phyloP scores from a whole-genome alignment of 176 grass and related monocot species.

The Zoysia japonica region DNA sequence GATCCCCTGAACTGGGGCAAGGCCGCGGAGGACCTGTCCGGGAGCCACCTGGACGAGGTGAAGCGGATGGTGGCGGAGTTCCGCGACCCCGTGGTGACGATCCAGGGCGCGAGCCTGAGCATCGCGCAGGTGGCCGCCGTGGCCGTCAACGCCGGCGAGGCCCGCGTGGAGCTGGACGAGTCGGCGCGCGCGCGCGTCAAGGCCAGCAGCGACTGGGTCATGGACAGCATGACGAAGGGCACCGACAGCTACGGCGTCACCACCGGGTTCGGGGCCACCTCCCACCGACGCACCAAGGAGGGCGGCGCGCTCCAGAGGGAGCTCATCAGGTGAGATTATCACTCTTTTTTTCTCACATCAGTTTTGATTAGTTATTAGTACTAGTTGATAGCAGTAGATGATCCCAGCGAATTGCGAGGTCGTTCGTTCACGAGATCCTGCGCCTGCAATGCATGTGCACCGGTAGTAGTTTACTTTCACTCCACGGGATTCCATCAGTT shows the following conservation, averaged over 20 bases:
- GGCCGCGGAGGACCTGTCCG: slow-evolving; percentile 56
- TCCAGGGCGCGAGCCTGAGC: slow-evolving; percentile 73
- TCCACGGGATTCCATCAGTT: slow-evolving; percentile 21
- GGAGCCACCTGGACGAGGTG: slow-evolving; percentile 84
- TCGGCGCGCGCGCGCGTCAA: slow-evolving; percentile 64
- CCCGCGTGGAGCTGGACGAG: slow-evolving; percentile 76
- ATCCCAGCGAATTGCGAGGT: not conserved
- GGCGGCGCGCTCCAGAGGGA: slow-evolving; percentile 78
- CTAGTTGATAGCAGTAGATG: not conserved
- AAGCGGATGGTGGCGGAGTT: slow-evolving; percentile 82
- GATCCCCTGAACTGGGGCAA: slow-evolving; percentile 79
- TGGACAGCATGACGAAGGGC: slow-evolving; percentile 80
- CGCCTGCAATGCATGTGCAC: slow-evolving; percentile 20
- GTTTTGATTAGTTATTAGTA: no score
- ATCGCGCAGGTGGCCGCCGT: slow-evolving; percentile 90
- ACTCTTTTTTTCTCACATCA: no score
- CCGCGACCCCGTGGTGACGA: slow-evolving; percentile 52
- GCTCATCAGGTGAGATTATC: slow-evolving; percentile 70
- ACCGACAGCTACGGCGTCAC: slow-evolving; percentile 98
- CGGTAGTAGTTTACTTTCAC: not conserved
- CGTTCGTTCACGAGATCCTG: not conserved
- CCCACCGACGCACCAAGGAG: slow-evolving; percentile 85
- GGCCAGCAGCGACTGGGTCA: slow-evolving; percentile 86
- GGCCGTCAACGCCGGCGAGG: slow-evolving; percentile 49
- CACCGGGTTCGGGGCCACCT: slow-evolving; percentile 92